A percentile compares a stretch with the other conserved stretches of the same genome.
Evolutionary conservation across 768 basidiomycete genomes (phyloP).

Genomic region (Rhizopogon salebrosus): DNA sequence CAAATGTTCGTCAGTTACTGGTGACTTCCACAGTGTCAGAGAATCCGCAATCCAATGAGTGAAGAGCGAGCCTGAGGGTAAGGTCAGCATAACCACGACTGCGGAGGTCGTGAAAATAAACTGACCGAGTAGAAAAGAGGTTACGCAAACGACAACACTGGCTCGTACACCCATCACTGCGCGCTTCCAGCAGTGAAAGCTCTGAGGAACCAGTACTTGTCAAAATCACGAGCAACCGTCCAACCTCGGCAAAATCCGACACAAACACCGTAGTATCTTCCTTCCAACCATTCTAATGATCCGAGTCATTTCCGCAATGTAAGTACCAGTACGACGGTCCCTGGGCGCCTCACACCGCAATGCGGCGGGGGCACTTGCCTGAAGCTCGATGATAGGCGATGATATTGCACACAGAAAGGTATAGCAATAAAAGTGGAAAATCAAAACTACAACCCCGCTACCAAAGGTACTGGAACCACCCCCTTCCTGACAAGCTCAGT

Average conservation of each 20-base stretch:
- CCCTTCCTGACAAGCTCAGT: slow-evolving; percentile 12
- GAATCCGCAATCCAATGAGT: slow-evolving; percentile 95
- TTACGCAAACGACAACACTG: slow-evolving; percentile 68
- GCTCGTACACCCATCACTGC: slow-evolving; percentile 64
- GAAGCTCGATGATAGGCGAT: too few species aligned
- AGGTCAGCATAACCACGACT: neutral
- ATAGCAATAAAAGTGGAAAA: too few species aligned
- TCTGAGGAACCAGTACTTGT: neutral
- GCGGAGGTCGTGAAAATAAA: neutral
- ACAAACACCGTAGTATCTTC: too few species aligned
- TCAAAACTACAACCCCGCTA: neutral
- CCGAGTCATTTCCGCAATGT: too few species aligned
- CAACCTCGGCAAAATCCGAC: slow-evolving; percentile 13
- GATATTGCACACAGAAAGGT: too few species aligned
- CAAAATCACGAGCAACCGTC: slow-evolving; percentile 12
- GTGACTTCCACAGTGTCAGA: slow-evolving; percentile 83
- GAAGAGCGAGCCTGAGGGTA: slow-evolving; percentile 61
- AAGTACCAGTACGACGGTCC: too few species aligned
- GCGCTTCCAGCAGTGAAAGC: neutral
- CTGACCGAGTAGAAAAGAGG: slow-evolving; percentile 76
- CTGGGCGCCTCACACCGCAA: too few species aligned
- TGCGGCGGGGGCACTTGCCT: too few species aligned
- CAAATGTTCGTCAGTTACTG: slow-evolving; percentile 77
- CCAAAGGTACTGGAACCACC: too few species aligned
- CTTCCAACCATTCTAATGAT: too few species aligned